Evolutionary conservation across 1,284 basidiomycete species (phyloP), one percentile per base, ranked within the genome.

Genomic region (Moesziomyces parantarcticus): DNA sequence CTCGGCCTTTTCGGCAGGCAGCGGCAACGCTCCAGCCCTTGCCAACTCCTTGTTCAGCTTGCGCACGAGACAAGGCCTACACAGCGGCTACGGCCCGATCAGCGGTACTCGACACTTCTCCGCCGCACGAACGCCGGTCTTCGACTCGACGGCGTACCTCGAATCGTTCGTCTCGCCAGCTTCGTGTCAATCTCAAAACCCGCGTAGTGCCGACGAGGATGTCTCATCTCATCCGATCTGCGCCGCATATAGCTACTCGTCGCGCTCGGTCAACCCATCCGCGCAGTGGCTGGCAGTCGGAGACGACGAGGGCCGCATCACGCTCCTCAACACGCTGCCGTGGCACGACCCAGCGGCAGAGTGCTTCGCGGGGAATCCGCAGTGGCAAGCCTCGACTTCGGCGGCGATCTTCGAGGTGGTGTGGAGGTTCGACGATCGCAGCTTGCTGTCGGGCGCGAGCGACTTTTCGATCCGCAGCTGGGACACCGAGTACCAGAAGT

Each of bases 211-310:
- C 5, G 53, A 60, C 26, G 57, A 65, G 20, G 67, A 59, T 1
- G 32, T 49, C 8, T 39, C 62, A 16, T 61, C 76, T 1, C 76
- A 78, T 41, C 78, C 78, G 6, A 66, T 82, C 25, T 69, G 68
- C 34, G 73, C 73, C 10, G 60, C 75, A 2, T 80, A 80, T 60
- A 71, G 69, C 50, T 75, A 81, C 29, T 74, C 61, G 5, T 67
- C 74, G 22, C 57, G 69, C 45, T 56, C 70, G 9, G 67, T 66
- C 53, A 56, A 65, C 44, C 73, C 66, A 3, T 53, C 62, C 2
- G 62, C 78, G 18, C 79, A 78, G 52, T 81, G 78, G 69, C 75
- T 83, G 2, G 82, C 82, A 1, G 76, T 80, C 0, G 82, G 82
- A 29, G 77, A 79, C 55, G 80, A 82, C 60, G 78, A 81, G 45